Evolutionary conservation across 2,329 filamentous ascomycete genomes (phyloP), one percentile per base, ranked within the genome.

Genomic region (Fusarium coffeatum): DNA sequence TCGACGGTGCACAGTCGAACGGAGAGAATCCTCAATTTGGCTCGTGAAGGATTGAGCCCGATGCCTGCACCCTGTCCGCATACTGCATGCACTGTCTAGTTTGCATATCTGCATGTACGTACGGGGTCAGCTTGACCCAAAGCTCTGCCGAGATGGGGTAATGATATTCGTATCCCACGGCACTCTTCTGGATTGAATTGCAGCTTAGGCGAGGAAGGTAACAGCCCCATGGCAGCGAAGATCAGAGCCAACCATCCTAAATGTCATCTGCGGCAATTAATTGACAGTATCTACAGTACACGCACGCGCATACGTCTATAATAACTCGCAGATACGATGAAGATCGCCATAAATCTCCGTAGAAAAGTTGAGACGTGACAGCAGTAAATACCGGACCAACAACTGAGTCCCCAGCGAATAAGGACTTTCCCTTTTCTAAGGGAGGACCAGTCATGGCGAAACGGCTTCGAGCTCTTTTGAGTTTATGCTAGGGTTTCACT

Each of bases 21-120:
- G 61, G 55, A 47, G 32, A 49, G 20, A 8, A 22, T 45, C 16
- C 63, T 66, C 55, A 20, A 66, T 66, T 18, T 25, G 47, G 61
- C 47, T 41, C 16, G 11, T 60, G 37, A 37, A 25, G 48, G 54
- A 53, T 60, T 60, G 37, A n/a, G 8, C 10, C 22, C 25, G 32
- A 30, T 48, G 18, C 34, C 48, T 55, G 34, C 47, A 60, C 42
- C 34, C 42, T 66, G 59, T 40, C 20, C 22, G n/a, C 11, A 32
- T 23, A 37, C 46, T 18, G 37, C 61, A 53, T 54, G 23, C 55
- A 49, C 34, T 41, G 27, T 57, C 12, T 64, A 41, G 22, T 27
- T 34, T 40, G 28, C 23, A 43, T 43, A 9, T 43, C 22, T 40
- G 28, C 23, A 25, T 43, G 22, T 25, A 25, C 27, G 23, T 28